These are phyloP conservation scores for Podila epicladia DNA, from an alignment of 192 early-diverging fungal species.

Conservation along the genomic window DNA sequence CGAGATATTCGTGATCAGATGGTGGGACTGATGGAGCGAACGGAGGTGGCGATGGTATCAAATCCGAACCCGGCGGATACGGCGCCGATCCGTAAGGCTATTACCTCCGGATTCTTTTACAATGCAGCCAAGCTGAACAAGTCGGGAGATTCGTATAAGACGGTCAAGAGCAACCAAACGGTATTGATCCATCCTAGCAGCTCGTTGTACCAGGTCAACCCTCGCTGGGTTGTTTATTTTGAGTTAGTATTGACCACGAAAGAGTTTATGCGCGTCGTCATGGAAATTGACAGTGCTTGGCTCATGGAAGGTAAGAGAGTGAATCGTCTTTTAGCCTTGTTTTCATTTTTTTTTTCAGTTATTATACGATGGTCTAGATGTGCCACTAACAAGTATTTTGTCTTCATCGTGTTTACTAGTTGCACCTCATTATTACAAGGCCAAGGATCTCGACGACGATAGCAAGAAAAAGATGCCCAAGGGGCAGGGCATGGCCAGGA, in stretches of 20 bases:
- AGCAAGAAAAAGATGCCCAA: slow-evolving; percentile 66
- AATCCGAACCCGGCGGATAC: slow-evolving; percentile 89
- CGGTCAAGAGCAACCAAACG: slow-evolving; percentile 86
- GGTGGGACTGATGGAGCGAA: slow-evolving; percentile 89
- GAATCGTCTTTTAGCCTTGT: background rate
- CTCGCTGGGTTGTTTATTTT: slow-evolving; percentile 90
- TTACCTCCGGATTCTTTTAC: slow-evolving; percentile 97
- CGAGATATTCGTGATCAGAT: slow-evolving; percentile 96
- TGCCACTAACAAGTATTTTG: background rate
- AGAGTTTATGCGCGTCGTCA: slow-evolving; percentile 96
- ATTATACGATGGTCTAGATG: background rate
- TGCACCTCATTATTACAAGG: slow-evolving; percentile 84
- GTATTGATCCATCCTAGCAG: slow-evolving; percentile 95
- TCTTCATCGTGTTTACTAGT: slow-evolving; percentile 49
- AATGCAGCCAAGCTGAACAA: slow-evolving; percentile 86
- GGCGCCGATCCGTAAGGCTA: slow-evolving; percentile 88
- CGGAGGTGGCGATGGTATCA: slow-evolving; percentile 85
- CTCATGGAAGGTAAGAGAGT: slow-evolving; percentile 72
- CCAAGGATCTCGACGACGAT: slow-evolving; percentile 68
- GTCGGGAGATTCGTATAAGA: slow-evolving; percentile 92
- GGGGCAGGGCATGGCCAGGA: slow-evolving; percentile 40
- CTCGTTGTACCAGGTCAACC: slow-evolving; percentile 79
- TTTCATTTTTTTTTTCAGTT: slow-evolving; percentile 1
- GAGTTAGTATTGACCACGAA: slow-evolving; percentile 93
- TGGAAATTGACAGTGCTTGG: slow-evolving; percentile 92